Conservation (phyloP, 1,284 basidiomycete genomes). For the Tilletia setariae region DNA sequence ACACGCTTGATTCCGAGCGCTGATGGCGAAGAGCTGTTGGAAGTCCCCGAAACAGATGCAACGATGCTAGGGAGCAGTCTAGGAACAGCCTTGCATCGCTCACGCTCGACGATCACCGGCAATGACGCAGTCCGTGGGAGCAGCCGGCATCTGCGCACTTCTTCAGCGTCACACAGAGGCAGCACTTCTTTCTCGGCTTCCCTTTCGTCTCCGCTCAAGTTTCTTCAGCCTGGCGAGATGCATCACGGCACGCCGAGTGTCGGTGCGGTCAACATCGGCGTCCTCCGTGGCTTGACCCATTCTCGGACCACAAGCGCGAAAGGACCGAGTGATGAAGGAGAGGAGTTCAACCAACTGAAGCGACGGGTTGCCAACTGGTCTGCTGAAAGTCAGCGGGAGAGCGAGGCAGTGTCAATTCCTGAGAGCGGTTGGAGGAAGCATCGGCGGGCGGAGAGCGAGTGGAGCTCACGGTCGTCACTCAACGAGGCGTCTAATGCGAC, state of each 20-base stretch:
- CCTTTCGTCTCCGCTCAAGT: background rate
- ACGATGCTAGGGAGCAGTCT: background rate
- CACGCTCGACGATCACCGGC: background rate
- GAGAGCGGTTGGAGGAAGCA: background rate
- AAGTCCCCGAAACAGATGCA: too few species aligned
- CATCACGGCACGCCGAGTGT: constrained; percentile 5
- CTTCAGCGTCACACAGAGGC: too few species aligned
- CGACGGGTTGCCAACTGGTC: too few species aligned
- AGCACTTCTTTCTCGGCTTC: background rate
- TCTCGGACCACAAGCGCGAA: background rate
- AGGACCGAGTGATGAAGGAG: background rate
- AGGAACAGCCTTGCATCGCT: background rate
- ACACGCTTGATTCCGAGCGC: background rate
- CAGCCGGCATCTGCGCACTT: too few species aligned
- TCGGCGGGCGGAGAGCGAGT: constrained; percentile 1
- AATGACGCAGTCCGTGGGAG: too few species aligned
- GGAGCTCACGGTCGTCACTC: background rate
- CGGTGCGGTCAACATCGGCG: background rate
- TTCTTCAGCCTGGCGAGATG: background rate
- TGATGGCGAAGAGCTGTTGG: background rate
- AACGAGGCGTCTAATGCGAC: background rate
- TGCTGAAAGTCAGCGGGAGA: background rate
- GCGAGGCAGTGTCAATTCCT: background rate
- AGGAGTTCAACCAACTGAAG: background rate
- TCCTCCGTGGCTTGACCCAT: background rate